phyloP scores from a whole-genome alignment of 768 basidiomycete genomes.

The Coprinopsis strossmayeri region DNA sequence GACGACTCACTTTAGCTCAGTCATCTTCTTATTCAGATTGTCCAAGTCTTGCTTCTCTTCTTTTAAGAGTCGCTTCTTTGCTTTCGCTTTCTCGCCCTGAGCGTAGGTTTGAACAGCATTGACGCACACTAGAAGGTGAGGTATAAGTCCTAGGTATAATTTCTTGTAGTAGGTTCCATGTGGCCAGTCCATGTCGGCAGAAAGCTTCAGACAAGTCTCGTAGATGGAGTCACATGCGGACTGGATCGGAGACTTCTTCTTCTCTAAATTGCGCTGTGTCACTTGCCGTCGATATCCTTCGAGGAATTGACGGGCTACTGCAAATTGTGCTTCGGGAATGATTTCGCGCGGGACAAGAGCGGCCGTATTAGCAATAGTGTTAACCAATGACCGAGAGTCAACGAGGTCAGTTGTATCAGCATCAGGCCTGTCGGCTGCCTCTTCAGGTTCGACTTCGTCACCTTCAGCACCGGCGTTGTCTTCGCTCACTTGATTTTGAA shows the following conservation, averaged over 20 bases:
- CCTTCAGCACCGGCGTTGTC: background rate
- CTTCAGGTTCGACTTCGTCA: conserved; percentile 9
- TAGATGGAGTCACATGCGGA: conserved; percentile 10
- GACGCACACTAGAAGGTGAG: conserved; percentile 17
- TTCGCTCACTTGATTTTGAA: background rate
- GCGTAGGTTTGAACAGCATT: conserved; percentile 11
- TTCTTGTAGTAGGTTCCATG: conserved; percentile 14
- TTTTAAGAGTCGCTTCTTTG: conserved; percentile 15
- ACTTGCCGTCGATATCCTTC: conserved; percentile 11
- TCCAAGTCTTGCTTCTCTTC: conserved; percentile 16
- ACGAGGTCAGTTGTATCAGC: conserved; percentile 16
- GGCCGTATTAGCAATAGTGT: conserved; percentile 12
- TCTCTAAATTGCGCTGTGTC: conserved; percentile 4
- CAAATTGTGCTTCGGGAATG: conserved; percentile 12
- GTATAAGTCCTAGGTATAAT: conserved; percentile 18
- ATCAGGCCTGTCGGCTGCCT: conserved; percentile 17
- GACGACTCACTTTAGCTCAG: conserved; percentile 15
- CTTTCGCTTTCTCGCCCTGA: conserved; percentile 6
- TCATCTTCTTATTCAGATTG: conserved; percentile 15
- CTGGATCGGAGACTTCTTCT: conserved; percentile 9
- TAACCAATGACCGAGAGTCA: conserved; percentile 12
- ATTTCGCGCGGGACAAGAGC: conserved; percentile 6
- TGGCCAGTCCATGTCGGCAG: conserved; percentile 17
- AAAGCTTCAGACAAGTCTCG: conserved; percentile 13
- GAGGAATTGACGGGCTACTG: conserved; percentile 10